phyloP scores from a whole-genome alignment of 78 protist genomes.

The Acrasis kona region DNA sequence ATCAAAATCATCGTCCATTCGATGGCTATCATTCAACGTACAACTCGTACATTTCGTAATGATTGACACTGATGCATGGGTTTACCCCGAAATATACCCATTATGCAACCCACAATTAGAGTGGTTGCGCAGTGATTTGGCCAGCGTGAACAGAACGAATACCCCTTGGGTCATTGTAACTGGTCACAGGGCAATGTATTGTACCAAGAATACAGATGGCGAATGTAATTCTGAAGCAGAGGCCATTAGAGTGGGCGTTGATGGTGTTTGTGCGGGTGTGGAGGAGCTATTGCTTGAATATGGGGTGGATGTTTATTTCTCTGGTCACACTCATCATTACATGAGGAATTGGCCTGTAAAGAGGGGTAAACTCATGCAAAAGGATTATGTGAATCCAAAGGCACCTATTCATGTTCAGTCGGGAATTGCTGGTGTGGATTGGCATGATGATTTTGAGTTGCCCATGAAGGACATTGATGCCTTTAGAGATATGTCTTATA shows the following conservation, averaged over 20 bases:
- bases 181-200: constrained; percentile 13
- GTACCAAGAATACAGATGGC: background rate
- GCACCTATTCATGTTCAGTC: constrained; percentile 10
- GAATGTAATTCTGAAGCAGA: background rate
- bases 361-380: constrained; percentile 1
- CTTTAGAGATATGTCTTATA: background rate
- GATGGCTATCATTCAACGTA: background rate
- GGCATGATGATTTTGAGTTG: background rate
- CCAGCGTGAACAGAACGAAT: background rate
- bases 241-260: background rate
- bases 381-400: background rate
- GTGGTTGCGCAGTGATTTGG: constrained; percentile 10
- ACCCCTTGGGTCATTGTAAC: constrained; percentile 17
- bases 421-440: constrained; percentile 16
- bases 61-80: constrained; percentile 6
- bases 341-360: constrained; percentile 11
- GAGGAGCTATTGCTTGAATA: background rate
- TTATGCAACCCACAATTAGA: background rate
- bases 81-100: background rate
- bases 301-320: constrained; percentile 1
- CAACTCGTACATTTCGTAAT: background rate
- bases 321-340: constrained; percentile 20
- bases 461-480: background rate
- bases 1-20: background rate
- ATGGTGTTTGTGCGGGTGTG: background rate